A percentile compares a stretch with the other conserved stretches of the same genome.
phyloP scores from a whole-genome alignment of 257 asterid genomes.

The Avicennia marina region DNA sequence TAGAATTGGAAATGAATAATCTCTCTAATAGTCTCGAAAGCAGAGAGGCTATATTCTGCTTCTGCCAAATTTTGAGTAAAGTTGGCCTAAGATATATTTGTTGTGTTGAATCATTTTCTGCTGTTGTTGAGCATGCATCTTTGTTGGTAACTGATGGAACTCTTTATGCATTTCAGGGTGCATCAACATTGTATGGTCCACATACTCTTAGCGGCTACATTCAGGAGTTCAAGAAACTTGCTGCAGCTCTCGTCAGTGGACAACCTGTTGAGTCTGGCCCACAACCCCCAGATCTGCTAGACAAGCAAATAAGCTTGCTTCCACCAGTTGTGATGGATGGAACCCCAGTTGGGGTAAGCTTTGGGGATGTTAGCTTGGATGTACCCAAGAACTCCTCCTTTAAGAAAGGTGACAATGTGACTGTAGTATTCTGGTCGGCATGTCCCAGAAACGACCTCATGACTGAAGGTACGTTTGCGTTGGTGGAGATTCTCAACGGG shows the following conservation, averaged over 20 bases:
- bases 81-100: no score
- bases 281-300: slow-evolving; percentile 73
- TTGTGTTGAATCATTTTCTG: no score
- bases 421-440: slow-evolving; percentile 81
- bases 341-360: slow-evolving; percentile 55
- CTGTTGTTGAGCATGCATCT: no score
- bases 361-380: slow-evolving; percentile 65
- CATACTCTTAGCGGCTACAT: slow-evolving; percentile 87
- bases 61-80: no score
- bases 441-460: slow-evolving; percentile 94
- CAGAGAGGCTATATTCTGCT: no score
- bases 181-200: slow-evolving; percentile 88
- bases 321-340: slow-evolving; percentile 74
- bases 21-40: no score
- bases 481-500: slow-evolving; percentile 72
- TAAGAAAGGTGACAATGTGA: slow-evolving; percentile 57
- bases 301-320: slow-evolving; percentile 71
- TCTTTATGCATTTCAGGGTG: slow-evolving; percentile 67
- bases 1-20: no score
- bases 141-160: no score
- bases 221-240: slow-evolving; percentile 78
- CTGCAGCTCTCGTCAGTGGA: slow-evolving; percentile 52
- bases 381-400: slow-evolving; percentile 72
- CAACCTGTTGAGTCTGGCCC: slow-evolving; percentile 60
- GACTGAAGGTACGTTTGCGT: slow-evolving; percentile 96